Evolutionary conservation across 805 yeast species (phyloP), one percentile per base, ranked within the genome.

Genomic region (Tetrapisispora namnaoensis): DNA sequence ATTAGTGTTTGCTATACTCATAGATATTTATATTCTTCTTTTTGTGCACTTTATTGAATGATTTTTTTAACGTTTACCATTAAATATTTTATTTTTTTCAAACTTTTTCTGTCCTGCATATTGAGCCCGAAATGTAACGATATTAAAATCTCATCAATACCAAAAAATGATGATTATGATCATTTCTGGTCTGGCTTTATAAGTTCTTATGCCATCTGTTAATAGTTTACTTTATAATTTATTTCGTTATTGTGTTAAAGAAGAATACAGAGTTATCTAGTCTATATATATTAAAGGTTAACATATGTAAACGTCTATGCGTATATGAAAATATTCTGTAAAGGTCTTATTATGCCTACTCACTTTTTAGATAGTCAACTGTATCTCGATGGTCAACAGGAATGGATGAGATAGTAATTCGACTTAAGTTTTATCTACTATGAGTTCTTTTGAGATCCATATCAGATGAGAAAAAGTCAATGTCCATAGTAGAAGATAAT

Each of bases 401-500:
- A 14, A 8, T 7, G 11, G 21, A 36, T 17, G 18, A 36, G 13
- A 18, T 18, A n/a, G 9, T n/a, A 4, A 20, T 38, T 18, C 6
- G 9, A 30, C 21, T 42, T 18, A 20, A 42, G 28, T 14, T 20
- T 42, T 42, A 42, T 42, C 34, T 27, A 17, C 42, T 37, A 42
- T 42, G 46, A 14, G 30, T 47, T 37, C 58, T 53, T 42, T 58
- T 58, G 22, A 39, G 22, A 36, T 49, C 47, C 21, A 49, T 47
- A 21, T 53, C 56, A 18, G 52, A 49, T 22, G 55, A 59, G 45
- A 53, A 57, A 51, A 61, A 62, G 37, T 58, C 52, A 22, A 60
- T 50, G 17, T 61, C 65, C 60, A 55, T 55, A 18, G 50, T 45
- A 4, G 65, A 54, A 11, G 63, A 56, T 27, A 60, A 54, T 48